phyloP scores from a whole-genome alignment of 768 basidiomycete genomes.

The Tulasnella sp. region DNA sequence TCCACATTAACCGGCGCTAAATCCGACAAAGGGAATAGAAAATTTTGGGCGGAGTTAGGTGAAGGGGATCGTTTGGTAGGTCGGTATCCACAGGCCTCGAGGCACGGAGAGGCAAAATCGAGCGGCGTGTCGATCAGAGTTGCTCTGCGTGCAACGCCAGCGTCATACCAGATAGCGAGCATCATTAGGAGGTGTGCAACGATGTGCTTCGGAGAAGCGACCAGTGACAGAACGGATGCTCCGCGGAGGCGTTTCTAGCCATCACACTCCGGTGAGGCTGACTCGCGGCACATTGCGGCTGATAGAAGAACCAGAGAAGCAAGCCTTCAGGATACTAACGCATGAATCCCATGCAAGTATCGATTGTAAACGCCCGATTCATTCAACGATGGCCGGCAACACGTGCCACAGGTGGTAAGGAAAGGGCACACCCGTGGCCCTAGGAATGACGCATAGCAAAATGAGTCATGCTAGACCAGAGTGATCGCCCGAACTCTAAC shows the following conservation, averaged over 20 bases:
- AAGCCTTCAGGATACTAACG: background rate
- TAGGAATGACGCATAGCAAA: background rate
- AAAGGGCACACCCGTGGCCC: background rate
- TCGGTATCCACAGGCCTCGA: constrained; percentile 6
- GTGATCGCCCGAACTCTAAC: too few relatives aligned
- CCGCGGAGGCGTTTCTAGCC: background rate
- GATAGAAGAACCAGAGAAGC: background rate
- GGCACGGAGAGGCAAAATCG: background rate
- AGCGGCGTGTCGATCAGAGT: background rate
- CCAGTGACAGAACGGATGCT: background rate
- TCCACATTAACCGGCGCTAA: background rate
- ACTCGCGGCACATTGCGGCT: background rate
- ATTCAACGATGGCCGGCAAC: background rate
- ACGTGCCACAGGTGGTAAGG: background rate
- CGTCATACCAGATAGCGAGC: background rate
- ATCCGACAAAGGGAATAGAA: background rate
- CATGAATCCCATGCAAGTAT: background rate
- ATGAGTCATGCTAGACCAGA: background rate
- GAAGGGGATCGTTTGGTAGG: background rate
- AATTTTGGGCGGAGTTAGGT: background rate
- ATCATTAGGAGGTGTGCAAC: background rate
- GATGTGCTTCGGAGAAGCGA: background rate
- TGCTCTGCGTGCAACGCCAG: background rate
- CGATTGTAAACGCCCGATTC: background rate
- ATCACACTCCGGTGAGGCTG: background rate